Conservation (phyloP, 805 yeast species). For the Lipomyces mesembrius region DNA sequence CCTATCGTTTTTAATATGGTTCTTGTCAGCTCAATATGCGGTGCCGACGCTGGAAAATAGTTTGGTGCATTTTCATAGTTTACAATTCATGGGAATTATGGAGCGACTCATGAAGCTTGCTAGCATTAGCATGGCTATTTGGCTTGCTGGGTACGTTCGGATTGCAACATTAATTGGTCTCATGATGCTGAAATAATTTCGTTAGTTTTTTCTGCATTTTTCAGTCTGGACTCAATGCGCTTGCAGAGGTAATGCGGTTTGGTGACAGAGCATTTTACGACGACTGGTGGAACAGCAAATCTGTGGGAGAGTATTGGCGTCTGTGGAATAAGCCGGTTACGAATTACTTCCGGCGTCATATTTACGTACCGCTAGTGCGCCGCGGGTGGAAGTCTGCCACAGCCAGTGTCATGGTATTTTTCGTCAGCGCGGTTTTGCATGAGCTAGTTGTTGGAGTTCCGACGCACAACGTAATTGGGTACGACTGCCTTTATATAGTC, state of each 20-base stretch:
- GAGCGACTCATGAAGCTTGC: constrained; percentile 50
- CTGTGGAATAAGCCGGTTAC: constrained; percentile 54
- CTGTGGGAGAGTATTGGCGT: constrained; percentile 55
- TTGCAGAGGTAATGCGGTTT: constrained; percentile 53
- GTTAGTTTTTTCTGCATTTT: constrained; percentile 48
- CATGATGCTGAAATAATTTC: background rate
- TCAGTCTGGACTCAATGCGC: constrained; percentile 50
- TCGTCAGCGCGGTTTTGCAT: constrained; percentile 53
- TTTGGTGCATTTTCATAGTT: constrained; percentile 41
- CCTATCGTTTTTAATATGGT: constrained; percentile 46
- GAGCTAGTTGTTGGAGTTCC: constrained; percentile 55
- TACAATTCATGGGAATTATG: constrained; percentile 41
- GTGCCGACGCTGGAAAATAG: constrained; percentile 51
- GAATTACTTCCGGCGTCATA: constrained; percentile 51
- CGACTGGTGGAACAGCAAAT: constrained; percentile 59
- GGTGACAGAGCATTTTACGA: constrained; percentile 54
- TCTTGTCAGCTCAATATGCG: constrained; percentile 51
- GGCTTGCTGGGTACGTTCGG: constrained; percentile 47
- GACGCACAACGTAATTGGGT: constrained; percentile 53
- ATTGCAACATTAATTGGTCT: background rate
- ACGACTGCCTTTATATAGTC: background rate
- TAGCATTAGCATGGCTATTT: constrained; percentile 50
- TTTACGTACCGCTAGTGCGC: constrained; percentile 49
- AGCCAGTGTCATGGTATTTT: constrained; percentile 49
- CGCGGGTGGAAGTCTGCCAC: constrained; percentile 44